These are phyloP conservation scores for Cryptococcus sp. DNA, from an alignment of 1,284 basidiomycete species.

Conservation along the genomic window DNA sequence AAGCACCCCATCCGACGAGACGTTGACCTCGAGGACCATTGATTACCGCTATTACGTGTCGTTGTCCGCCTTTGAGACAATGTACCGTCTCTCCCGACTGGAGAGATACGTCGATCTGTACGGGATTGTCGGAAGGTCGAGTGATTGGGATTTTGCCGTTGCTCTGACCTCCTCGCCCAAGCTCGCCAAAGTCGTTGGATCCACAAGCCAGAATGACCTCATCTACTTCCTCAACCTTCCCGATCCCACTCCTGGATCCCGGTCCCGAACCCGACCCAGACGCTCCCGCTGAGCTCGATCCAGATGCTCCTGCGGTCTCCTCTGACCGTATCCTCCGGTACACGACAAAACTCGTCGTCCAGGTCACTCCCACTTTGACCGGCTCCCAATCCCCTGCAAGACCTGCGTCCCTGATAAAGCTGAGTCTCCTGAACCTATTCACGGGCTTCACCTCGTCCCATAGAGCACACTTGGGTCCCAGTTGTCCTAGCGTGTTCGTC, in stretches of 20 bases:
- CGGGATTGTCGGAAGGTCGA: conserved; percentile 12
- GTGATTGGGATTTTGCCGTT: conserved; percentile 15
- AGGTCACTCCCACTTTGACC: conserved; percentile 56
- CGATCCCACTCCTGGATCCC: neutral
- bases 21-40: conserved; percentile 19
- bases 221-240: conserved; percentile 3
- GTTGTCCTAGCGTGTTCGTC: conserved; percentile 39
- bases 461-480: conserved; percentile 32
- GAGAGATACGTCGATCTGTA: conserved; percentile 23
- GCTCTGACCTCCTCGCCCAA: conserved; percentile 50
- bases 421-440: conserved; percentile 23
- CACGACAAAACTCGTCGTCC: conserved; percentile 74
- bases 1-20: conserved; percentile 73
- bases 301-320: conserved; percentile 48
- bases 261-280: neutral
- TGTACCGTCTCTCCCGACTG: conserved; percentile 25
- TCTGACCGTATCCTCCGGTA: conserved; percentile 12
- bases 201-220: conserved; percentile 75
- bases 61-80: conserved; percentile 59
- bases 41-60: conserved; percentile 60
- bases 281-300: conserved; percentile 4
- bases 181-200: conserved; percentile 72
- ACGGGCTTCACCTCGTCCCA: conserved; percentile 21
- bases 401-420: conserved; percentile 31
- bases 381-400: conserved; percentile 36